A percentile compares a stretch with the other conserved stretches of the same genome.
Conservation (phyloP, 352 stramenopile species). For the Pythium vanterpoolii region DNA sequence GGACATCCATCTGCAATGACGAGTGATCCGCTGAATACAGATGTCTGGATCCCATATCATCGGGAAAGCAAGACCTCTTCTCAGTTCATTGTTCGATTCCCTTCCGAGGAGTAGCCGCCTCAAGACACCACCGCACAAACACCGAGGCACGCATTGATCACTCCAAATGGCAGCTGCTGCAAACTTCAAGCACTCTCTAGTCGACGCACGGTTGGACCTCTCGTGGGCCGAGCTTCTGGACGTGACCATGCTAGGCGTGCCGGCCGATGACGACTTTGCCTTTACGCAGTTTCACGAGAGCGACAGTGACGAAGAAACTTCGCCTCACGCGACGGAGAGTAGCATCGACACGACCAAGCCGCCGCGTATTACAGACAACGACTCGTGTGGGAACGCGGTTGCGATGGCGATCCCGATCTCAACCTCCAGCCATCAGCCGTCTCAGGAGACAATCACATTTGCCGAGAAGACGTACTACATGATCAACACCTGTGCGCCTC, state of each 20-base stretch:
- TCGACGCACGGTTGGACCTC: constrained; percentile 4
- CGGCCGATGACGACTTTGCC: constrained; percentile 17
- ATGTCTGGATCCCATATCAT: too few species aligned
- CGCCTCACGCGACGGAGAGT: background rate
- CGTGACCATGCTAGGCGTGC: constrained; percentile 1
- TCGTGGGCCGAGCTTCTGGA: constrained; percentile 9
- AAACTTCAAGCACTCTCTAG: constrained; percentile 2
- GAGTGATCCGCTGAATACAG: too few species aligned
- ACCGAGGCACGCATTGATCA: background rate
- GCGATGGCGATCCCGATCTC: background rate
- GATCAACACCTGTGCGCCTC: constrained; percentile 14
- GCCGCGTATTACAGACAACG: background rate
- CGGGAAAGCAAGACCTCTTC: too few species aligned
- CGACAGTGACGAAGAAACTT: constrained; percentile 20
- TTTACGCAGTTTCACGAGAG: constrained; percentile 20
- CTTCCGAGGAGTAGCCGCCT: too few species aligned
- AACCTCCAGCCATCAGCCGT: too few species aligned
- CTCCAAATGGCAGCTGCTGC: background rate
- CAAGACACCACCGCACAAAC: background rate
- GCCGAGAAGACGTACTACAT: constrained; percentile 21
- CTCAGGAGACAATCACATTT: constrained; percentile 6
- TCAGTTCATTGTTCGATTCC: constrained; percentile 6
- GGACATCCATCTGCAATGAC: too few species aligned
- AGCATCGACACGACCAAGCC: background rate
- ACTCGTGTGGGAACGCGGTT: background rate